These are phyloP conservation scores for Apiotrichum montevideense DNA, from an alignment of 1,284 basidiomycete species.

Conservation along the genomic window DNA sequence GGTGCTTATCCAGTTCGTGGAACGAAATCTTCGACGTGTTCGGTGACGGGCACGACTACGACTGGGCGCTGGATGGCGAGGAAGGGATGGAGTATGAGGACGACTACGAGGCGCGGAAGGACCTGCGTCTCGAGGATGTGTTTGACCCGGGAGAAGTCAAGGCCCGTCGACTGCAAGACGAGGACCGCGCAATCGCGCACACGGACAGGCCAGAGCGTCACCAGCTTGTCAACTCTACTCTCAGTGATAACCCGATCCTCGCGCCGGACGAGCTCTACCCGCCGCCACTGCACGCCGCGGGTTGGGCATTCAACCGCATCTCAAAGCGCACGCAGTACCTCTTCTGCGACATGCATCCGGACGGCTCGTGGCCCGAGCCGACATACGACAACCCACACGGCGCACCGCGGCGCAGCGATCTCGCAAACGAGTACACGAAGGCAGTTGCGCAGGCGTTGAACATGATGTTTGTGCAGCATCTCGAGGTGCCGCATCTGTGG, in stretches of 20 bases:
- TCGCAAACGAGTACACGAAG: constrained; percentile 64
- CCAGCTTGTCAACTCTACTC: constrained; percentile 82
- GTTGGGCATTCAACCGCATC: constrained; percentile 82
- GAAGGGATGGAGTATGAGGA: constrained; percentile 59
- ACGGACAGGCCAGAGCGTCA: constrained; percentile 93
- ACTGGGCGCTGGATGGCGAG: constrained; percentile 82
- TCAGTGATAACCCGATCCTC: constrained; percentile 63
- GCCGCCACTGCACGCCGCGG: constrained; percentile 65
- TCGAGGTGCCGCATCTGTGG: constrained; percentile 94
- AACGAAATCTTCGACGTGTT: constrained; percentile 96
- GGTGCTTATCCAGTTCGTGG: constrained; percentile 66
- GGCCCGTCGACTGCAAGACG: constrained; percentile 83
- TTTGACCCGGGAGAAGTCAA: constrained; percentile 98
- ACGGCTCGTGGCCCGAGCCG: constrained; percentile 24
- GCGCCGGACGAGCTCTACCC: constrained; percentile 52
- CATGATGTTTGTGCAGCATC: constrained; percentile 76
- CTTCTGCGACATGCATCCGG: constrained; percentile 30
- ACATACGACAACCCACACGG: constrained; percentile 47
- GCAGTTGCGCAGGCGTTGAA: constrained; percentile 75
- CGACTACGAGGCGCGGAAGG: constrained; percentile 56
- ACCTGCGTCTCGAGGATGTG: constrained; percentile 86
- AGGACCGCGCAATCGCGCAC: constrained; percentile 85
- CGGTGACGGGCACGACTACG: constrained; percentile 93
- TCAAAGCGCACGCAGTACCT: constrained; percentile 65
- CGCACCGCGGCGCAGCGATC: constrained; percentile 47